Conservation (phyloP, 169 alveolate species). For the Plasmodium coatneyi region DNA sequence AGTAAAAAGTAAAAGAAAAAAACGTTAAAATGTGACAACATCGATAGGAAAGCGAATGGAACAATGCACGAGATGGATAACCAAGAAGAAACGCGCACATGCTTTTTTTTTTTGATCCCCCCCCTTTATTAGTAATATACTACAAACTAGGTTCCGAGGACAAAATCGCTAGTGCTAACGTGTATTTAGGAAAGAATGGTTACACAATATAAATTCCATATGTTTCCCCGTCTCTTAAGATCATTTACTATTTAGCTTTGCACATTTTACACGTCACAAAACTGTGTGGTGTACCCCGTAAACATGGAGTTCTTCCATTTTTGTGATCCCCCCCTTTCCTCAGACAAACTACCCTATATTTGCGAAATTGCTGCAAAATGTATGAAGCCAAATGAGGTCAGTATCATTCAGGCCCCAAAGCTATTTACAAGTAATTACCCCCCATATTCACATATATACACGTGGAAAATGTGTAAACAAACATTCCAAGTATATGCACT, state of each 20-base stretch:
- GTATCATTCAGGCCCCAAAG: constrained; percentile 69
- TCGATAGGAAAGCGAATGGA: background rate
- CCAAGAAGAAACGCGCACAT: background rate
- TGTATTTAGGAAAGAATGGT: constrained; percentile 74
- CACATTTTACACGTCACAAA: background rate
- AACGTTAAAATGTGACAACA: background rate
- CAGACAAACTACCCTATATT: constrained; percentile 63
- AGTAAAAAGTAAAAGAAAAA: constrained; percentile 59
- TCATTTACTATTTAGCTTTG: background rate
- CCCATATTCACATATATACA: background rate
- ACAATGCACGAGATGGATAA: background rate
- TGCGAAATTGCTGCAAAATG: constrained; percentile 67
- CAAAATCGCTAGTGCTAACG: constrained; percentile 7
- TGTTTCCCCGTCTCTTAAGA: background rate
- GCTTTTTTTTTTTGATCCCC: background rate
- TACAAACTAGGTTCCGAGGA: constrained; percentile 67
- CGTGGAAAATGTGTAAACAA: background rate
- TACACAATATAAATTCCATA: background rate
- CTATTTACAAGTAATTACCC: constrained; percentile 33
- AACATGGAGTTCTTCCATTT: background rate
- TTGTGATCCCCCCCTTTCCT: background rate
- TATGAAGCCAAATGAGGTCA: constrained; percentile 64
- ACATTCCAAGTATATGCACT: background rate
- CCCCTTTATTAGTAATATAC: constrained; percentile 41
- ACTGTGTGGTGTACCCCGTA: background rate